Base-by-base conservation (phyloP, 2,329 filamentous ascomycete genomes). In the Amauroascus verrucosus region DNA sequence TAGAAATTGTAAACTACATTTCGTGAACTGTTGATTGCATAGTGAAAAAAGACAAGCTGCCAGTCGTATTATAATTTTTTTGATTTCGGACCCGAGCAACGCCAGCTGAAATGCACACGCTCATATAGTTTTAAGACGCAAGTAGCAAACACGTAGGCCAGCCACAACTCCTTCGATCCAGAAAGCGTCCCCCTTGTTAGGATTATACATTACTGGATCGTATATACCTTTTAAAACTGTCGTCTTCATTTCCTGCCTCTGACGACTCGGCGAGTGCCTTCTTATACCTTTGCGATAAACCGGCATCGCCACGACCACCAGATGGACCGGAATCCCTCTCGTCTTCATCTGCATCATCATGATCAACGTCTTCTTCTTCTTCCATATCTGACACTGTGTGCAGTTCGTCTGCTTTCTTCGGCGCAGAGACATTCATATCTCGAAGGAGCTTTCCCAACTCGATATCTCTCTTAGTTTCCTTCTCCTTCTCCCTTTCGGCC, bases 391-490 rank as follows among this genome's bases (percentile, higher is more conserved):
- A 74, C 44, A 73, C 65, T 26, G 72, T 73, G 57, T 77, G 74
- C 2, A 66, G 62, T 53, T 65, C 62, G 54, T 67, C 58, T 54
- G 58, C 62, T 55, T 57, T 61, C 60, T 58, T 60, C 2, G 65
- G 58, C 20, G 70, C 70, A 18, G 74, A 74, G 44, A 87, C 78
- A 51, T 77, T 77, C 87, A 98, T 95, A 61, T 93, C 91, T 66
- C 85, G 85, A 89, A 98, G 95, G 75, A 98, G 82, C 73, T 88
- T 89, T 56, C 86, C 87, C 26, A 98, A 72, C 67, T 98, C 90
- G 63, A 84, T 81, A 63, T 95, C 84, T 44, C 89, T 78, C 26
- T 80, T 72, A 55, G 78, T 78, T 56, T 81, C 77, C 74, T 90
- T 91, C 60, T 82, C 78, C 57, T 85, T 79, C 56, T 94, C 87